Base-by-base conservation (phyloP, 1,139 yeast species). In the Suhomyces chickasaworum region DNA sequence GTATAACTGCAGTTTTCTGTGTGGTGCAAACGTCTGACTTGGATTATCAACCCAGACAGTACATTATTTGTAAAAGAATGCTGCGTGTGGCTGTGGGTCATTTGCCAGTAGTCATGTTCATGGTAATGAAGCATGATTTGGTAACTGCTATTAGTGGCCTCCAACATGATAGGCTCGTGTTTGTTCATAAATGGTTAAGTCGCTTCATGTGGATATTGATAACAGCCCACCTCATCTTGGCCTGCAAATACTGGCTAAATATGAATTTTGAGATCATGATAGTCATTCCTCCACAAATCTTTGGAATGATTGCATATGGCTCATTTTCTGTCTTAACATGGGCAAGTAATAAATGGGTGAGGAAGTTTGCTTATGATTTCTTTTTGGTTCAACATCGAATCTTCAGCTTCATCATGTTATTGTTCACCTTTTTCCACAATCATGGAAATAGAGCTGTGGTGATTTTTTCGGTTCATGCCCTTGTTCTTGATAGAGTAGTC, bases 261-360 rank as follows among this genome's bases (percentile, higher is more conserved):
- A 48, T 74, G 42, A 63, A 70, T 18, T 71, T 75, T 50, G 52
- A 59, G 15, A 58, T 73, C 13, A 75, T 75, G 79, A 50, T 75
- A 18, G 48, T 60, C 10, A 75, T 77, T 36, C 82, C 81, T 2
- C 81, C 81, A 1, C 78, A 73, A 52, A 74, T 73, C 17, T 77
- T 77, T 58, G 82, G 81, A 7, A 69, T 74, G 61, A 76, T 77
- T 45, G 72, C 80, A 0, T 74, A 68, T 51, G 65, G 66, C 3
- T 60, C 68, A 35, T 65, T 76, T 55, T 64, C 63, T 21, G 46
- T 74, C 32, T 58, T 77, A 47, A 66, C 68, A 3, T 66, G 71
- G 60, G 74, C 67, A 3, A 68, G 75, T 41, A 40, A 71, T n/a
- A 66, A 64, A 44, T 57, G 69, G 36, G 57, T 77, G 12, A 58